phyloP scores from a whole-genome alignment of 768 basidiomycete genomes.

The Baorangia bicolor region DNA sequence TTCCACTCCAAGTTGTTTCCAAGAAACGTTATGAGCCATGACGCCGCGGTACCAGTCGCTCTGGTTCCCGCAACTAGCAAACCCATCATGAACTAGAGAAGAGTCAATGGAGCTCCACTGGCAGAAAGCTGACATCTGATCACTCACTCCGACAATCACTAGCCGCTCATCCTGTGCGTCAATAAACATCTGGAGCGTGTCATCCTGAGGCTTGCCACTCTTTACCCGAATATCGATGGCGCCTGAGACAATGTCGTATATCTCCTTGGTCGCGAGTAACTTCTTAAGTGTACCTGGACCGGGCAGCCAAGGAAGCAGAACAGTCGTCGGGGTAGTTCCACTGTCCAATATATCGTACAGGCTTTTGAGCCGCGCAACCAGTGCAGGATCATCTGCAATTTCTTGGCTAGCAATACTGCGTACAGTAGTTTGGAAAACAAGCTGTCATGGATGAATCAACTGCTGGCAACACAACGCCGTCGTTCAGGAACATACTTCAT shows the following conservation, averaged over 20 bases:
- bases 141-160: conserved; percentile 64
- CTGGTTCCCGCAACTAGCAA: conserved; percentile 77
- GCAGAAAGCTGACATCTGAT: conserved; percentile 15
- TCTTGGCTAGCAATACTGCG: conserved; percentile 66
- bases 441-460: conserved; percentile 34
- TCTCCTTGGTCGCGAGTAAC: conserved; percentile 68
- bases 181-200: conserved; percentile 73
- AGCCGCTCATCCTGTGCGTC: conserved; percentile 68
- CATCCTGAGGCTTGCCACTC: conserved; percentile 56
- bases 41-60: conserved; percentile 78
- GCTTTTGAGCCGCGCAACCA: conserved; percentile 59
- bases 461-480: not conserved
- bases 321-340: conserved; percentile 69
- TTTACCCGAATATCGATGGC: conserved; percentile 57
- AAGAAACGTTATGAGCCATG: conserved; percentile 74
- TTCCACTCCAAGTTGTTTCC: conserved; percentile 68
- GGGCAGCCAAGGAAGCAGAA: conserved; percentile 77
- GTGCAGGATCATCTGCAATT: conserved; percentile 62
- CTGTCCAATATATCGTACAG: conserved; percentile 69
- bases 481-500: conserved; percentile 47
- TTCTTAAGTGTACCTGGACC: conserved; percentile 70
- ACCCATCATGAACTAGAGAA: conserved; percentile 74
- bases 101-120: conserved; percentile 24
- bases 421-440: conserved; percentile 72
- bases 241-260: conserved; percentile 65